Evolutionary conservation across 371 early-diverging fungal genomes (phyloP).

Genomic region (Nematocida parisii): DNA sequence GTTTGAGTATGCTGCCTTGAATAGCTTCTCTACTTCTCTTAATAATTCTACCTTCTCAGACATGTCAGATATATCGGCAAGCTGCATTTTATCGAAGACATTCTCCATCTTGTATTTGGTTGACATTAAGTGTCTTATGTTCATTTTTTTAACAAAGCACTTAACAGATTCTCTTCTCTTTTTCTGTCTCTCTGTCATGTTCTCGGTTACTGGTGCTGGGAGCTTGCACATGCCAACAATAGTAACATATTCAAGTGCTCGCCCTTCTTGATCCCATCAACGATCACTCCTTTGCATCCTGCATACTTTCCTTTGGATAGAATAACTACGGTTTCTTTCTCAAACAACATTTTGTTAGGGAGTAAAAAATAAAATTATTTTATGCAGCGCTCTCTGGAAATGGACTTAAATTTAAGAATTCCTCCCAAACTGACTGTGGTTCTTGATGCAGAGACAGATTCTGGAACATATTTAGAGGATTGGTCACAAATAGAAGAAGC

Average conservation of each 20-base stretch:
- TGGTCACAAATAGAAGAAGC: constrained; percentile 11
- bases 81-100: constrained; percentile 48
- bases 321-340: constrained; percentile 52
- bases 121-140: constrained; percentile 66
- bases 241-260: constrained; percentile 36
- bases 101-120: constrained; percentile 68
- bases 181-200: constrained; percentile 63
- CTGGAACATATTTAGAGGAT: constrained; percentile 11
- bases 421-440: background rate
- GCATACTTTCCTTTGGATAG: constrained; percentile 66
- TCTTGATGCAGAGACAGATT: constrained; percentile 30
- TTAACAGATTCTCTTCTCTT: constrained; percentile 59
- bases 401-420: constrained; percentile 22
- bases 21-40: constrained; percentile 57
- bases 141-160: constrained; percentile 67
- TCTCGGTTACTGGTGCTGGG: constrained; percentile 61
- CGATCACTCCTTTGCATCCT: constrained; percentile 66
- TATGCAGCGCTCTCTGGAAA: background rate
- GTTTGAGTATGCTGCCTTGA: constrained; percentile 58
- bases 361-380: constrained; percentile 40
- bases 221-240: constrained; percentile 65
- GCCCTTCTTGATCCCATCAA: constrained; percentile 55
- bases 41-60: constrained; percentile 45
- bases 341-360: constrained; percentile 28
- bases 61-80: constrained; percentile 41